These are phyloP conservation scores for Tieghemostelium lacteum DNA, from an alignment of 78 protist species.

Conservation along the genomic window DNA sequence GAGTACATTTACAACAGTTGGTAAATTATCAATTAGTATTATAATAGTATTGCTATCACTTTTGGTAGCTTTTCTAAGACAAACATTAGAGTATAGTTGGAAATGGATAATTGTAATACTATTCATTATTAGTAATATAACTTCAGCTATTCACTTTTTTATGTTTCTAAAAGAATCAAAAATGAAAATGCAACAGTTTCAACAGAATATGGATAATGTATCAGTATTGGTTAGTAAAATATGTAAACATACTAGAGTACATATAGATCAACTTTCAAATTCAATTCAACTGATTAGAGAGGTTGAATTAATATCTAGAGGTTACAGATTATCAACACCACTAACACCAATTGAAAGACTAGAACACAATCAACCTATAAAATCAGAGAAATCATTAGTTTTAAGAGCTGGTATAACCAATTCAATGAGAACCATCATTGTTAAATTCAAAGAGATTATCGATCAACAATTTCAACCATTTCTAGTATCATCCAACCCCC, in stretches of 20 bases:
- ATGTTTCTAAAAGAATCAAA: background rate
- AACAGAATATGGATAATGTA: background rate
- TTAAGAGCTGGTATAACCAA: slow-evolving; percentile 14
- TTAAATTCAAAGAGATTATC: background rate
- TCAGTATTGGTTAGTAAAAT: background rate
- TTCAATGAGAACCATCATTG: background rate
- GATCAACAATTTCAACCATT: background rate
- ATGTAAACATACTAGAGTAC: background rate
- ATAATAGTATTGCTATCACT: background rate
- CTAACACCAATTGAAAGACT: slow-evolving; percentile 33
- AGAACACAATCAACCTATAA: background rate
- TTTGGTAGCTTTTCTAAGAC: background rate
- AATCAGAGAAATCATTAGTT: slow-evolving; percentile 33
- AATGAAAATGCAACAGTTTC: background rate
- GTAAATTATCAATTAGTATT: no score
- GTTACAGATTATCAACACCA: slow-evolving; percentile 63
- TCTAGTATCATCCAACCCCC: background rate
- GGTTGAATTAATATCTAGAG: slow-evolving; percentile 59
- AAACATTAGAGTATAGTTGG: background rate
- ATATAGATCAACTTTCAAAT: background rate
- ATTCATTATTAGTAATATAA: no score
- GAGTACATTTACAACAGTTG: background rate
- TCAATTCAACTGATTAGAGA: slow-evolving; percentile 35
- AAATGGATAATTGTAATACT: background rate
- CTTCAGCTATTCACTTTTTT: background rate